Evolutionary conservation across 2,329 filamentous ascomycete species (phyloP), one percentile per base, ranked within the genome.

Genomic region (Trichoderma brevicompactum): DNA sequence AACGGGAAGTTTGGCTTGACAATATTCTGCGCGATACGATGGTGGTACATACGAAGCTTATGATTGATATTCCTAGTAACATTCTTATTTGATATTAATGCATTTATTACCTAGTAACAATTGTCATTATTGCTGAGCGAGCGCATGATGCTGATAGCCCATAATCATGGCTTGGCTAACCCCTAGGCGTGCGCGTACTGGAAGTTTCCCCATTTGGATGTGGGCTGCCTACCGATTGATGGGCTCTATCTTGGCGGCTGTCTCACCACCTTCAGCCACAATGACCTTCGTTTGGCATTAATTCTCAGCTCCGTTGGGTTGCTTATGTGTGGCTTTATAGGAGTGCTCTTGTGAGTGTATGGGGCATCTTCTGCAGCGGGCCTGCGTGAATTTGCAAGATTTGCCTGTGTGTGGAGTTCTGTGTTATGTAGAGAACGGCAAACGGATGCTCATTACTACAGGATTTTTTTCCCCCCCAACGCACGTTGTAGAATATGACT

Each of bases 121-220:
- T 28, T 28, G 23, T 28, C 23, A 44, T 17, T 23, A 7, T 38
- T 34, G 15, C 7, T 5, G 10, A 19, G 17, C 34, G 10, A 41
- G 40, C 40, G 50, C 34, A 49, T 49, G 46, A 44, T 40, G 38
- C 9, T 52, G 50, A 12, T 15, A 40, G 7, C n/a, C n/a, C 50
- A 2, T 54, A 13, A 54, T 15, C n/a, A 8, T 54, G 3, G 10
- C 13, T 44, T 56, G 38, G 17, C 7, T 7, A n/a, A 56, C 53
- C 38, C 54, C 54, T 8, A 43, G 54, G 54, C 40, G 54, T 58
- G 54, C 17, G n/a, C 15, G 3, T 58, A 58, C 54, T 34, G 40
- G 23, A 12, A 44, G 8, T 44, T 58, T 58, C 54, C 54, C 38
- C n/a, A 44, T 44, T 44, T 28, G 40, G 54, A 5, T 4, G 40